Base-by-base conservation (phyloP, 208 protist genomes). In the Leishmania braziliensis region DNA sequence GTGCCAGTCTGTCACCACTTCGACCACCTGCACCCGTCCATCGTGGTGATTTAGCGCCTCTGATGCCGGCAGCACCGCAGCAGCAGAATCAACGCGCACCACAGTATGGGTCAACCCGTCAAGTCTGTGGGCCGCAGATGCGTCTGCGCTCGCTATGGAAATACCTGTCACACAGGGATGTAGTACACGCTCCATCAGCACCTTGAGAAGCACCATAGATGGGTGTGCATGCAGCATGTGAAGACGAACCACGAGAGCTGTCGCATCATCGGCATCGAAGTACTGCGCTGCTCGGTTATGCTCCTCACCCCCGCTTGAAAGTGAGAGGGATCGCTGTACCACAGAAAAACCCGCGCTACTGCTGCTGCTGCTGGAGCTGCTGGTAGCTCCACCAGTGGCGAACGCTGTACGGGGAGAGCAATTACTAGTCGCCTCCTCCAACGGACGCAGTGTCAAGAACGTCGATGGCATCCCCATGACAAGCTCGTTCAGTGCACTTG, bases 1-100 rank as follows among this genome's bases (percentile, higher is more conserved):
- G 2, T 62, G 39, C 82, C 82, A 85, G 65, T 85, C 82, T 14
- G 50, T 74, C 72, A 23, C 39, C 66, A 85, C 77, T 43, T 85
- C 77, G 23, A 85, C 36, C 36, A 82, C 73, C 14, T 66, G 77
- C 73, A 85, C 62, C 3, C 39, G 73, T 12, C 77, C 77, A 29
- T 53, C 78, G 26, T 79, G 72, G 20, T 71, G 78, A 69, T 77
- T 73, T 50, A 76, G 23, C 63, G 51, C 43, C 3, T 33, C 23
- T 2, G 62, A 66, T 65, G 73, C 39, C 0, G 77, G 77, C 26
- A 75, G 77, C 50, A 60, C 43, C n/a, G 77, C 71, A 36, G n/a
- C 0, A 0, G 77, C 72, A n/a, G 39, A 33, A 8, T 0, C n/a
- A 4, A 79, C 77, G 20, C 56, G 62, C 12, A 85, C 26, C 26